Base-by-base conservation (phyloP, 345 rosid species). In the Schrenkiella parvula region DNA sequence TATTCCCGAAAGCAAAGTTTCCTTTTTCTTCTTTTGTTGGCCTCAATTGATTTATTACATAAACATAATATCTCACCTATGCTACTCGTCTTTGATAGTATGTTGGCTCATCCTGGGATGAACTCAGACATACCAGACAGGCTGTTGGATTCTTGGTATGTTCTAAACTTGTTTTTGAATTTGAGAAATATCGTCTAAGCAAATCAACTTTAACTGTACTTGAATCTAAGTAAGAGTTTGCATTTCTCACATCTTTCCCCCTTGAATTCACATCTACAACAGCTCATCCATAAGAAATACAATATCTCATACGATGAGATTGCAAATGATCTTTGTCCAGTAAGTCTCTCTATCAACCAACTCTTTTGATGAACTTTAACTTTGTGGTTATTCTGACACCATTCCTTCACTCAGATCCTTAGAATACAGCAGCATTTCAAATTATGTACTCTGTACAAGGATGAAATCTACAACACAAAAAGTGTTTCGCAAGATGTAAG, bases 111-210 rank as follows among this genome's bases (percentile, higher is more conserved):
- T 88, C 92, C 29, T 93, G 97, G 97, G 97, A 89, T 64, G 96
- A 90, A 83, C 95, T 93, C 61, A 85, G 82, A 82, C 98, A 90
- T 87, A 93, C 88, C 52, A 85, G 97, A 79, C 98, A 93, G 75
- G 93, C 92, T 70, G 91, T 93, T 77, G 98, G 96, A 50, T 93
- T 93, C 84, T 81, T 93, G 98, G 98, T 93, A 87, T 62, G 84
- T 74, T 43, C 18, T 23, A 48, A 60, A 51, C 35, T 25, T 58
- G 47, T 70, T 43, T 32, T 48, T 54, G 41, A 28, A 51, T 13
- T 17, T 38, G 31, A 18, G 42, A 25, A 38, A 50, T 21, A 31
- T 34, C 29, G 21, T 37, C 2, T 28, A 60, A 44, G 51, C 21
- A 17, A 58, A 35, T 58, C 43, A 57, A 11, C 26, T 35, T 59